These are phyloP conservation scores for Quercus variabilis DNA, from an alignment of 306 rosid species.

Conservation along the genomic window DNA sequence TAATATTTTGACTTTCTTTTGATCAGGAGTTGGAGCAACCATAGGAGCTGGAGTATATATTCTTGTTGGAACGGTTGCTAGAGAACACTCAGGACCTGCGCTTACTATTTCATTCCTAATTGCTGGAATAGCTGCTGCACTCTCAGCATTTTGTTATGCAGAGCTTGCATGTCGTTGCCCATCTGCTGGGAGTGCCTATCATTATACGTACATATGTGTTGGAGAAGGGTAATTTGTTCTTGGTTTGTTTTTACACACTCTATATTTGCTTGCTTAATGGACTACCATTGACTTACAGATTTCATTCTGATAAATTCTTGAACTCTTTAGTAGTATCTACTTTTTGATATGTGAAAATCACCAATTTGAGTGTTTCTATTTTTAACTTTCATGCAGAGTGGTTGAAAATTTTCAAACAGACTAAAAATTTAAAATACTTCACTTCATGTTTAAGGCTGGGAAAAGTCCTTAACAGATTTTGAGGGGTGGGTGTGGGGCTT, in stretches of 20 bases:
- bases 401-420: neutral
- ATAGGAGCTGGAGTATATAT: conserved; percentile 98
- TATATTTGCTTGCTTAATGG: neutral
- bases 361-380: neutral
- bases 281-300: too few relatives aligned
- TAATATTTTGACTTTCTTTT: conserved; percentile 15
- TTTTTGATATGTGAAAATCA: neutral
- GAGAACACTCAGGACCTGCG: conserved; percentile 91
- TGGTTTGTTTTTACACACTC: neutral
- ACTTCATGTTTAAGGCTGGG: neutral
- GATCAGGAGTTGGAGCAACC: conserved; percentile 84
- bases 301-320: neutral
- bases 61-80: conserved; percentile 96
- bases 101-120: conserved; percentile 70
- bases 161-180: conserved; percentile 98
- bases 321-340: neutral
- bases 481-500: neutral
- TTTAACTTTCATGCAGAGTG: neutral
- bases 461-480: neutral
- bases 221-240: conserved; percentile 78
- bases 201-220: conserved; percentile 81
- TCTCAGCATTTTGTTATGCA: conserved; percentile 90
- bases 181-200: conserved; percentile 97
- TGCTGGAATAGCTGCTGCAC: conserved; percentile 89
- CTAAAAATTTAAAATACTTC: neutral